Evolutionary conservation across 495 filamentous ascomycete genomes (phyloP).

Genomic region (Hamigera avellanea): DNA sequence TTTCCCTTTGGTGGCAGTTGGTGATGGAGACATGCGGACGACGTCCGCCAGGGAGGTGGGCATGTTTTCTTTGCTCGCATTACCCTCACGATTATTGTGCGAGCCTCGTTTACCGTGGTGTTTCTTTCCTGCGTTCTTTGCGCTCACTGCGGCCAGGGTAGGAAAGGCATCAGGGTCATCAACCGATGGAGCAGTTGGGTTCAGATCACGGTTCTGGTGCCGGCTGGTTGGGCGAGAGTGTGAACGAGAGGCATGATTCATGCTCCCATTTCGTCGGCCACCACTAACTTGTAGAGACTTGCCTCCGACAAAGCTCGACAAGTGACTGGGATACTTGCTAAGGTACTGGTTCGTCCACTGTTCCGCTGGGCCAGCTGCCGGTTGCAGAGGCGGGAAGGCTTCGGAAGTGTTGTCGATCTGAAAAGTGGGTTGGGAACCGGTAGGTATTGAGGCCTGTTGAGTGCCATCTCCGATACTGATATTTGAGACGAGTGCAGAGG

Average conservation of each 20-base stretch:
- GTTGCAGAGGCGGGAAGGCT: slow-evolving; percentile 75
- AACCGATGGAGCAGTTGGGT: slow-evolving; percentile 60
- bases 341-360: slow-evolving; percentile 45
- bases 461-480: slow-evolving; percentile 52
- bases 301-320: slow-evolving; percentile 14
- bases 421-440: slow-evolving; percentile 44
- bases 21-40: slow-evolving; percentile 84
- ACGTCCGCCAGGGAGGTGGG: slow-evolving; percentile 89
- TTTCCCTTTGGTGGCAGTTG: slow-evolving; percentile 42
- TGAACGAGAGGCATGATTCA: slow-evolving; percentile 38
- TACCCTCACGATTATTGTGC: slow-evolving; percentile 46
- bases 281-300: slow-evolving; percentile 26
- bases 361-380: slow-evolving; percentile 27
- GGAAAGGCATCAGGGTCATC: slow-evolving; percentile 97
- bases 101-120: slow-evolving; percentile 82
- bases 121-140: slow-evolving; percentile 66
- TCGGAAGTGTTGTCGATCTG: slow-evolving; percentile 67
- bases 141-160: slow-evolving; percentile 69
- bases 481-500: slow-evolving; percentile 61
- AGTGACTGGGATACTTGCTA: slow-evolving; percentile 26
- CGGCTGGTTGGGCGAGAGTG: slow-evolving; percentile 81
- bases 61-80: slow-evolving; percentile 45
- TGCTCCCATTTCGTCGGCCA: slow-evolving; percentile 39
- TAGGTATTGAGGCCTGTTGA: slow-evolving; percentile 25
- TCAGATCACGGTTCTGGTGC: slow-evolving; percentile 58